Conservation (phyloP, 306 rosid genomes). For the Phaseolus lunatus region DNA sequence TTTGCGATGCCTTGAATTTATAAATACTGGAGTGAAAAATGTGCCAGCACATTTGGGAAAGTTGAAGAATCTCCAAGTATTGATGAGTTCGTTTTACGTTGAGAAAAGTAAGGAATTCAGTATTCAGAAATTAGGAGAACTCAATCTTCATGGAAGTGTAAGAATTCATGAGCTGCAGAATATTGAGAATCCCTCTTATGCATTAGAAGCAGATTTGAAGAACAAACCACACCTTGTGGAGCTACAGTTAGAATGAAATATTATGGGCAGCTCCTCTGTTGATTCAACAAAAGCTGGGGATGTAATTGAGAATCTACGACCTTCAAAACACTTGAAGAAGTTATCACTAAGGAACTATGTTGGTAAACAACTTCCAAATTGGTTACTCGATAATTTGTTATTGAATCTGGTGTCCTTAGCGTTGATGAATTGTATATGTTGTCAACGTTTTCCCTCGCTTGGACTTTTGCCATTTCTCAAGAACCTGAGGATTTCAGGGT, state of each 20-base stretch:
- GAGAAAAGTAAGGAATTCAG: not conserved
- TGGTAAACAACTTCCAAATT: not conserved
- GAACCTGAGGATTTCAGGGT: too few relatives aligned
- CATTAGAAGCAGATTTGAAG: not conserved
- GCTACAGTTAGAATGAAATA: not conserved
- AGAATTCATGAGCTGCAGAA: not conserved
- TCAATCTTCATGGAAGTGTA: not conserved
- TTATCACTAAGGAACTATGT: not conserved
- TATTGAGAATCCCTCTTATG: not conserved
- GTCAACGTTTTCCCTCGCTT: not conserved
- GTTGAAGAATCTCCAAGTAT: conserved; percentile 18
- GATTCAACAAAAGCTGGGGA: not conserved
- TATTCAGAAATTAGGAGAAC: not conserved
- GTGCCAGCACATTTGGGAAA: not conserved
- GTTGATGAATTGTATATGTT: rapidly evolving
- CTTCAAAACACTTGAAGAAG: not conserved
- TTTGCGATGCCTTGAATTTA: not conserved
- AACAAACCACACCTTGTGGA: not conserved
- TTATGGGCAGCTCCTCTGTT: not conserved
- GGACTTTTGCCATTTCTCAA: not conserved
- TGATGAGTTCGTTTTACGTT: conserved; percentile 16
- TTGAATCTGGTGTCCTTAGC: too few relatives aligned
- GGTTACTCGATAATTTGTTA: too few relatives aligned
- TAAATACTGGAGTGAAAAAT: not conserved
- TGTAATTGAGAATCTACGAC: not conserved